These are phyloP conservation scores for Amanita pallidorosea DNA, from an alignment of 768 basidiomycete genomes.

Conservation along the genomic window DNA sequence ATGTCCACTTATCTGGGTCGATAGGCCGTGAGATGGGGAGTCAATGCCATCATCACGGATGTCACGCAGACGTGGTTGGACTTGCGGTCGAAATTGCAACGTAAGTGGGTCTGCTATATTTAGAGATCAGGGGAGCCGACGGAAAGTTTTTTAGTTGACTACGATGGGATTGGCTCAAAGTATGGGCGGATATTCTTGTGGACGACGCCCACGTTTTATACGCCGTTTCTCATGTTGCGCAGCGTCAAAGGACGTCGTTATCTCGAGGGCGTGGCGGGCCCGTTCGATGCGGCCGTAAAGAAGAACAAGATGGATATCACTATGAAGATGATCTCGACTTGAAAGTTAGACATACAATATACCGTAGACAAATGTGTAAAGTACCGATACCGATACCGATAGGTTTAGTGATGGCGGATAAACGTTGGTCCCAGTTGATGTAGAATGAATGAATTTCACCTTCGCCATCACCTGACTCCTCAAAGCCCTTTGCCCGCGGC, in stretches of 20 bases:
- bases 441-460: no score
- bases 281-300: conserved; percentile 26
- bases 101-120: conserved; percentile 24
- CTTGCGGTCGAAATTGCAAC: conserved; percentile 43
- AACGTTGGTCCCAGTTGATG: no score
- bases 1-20: not conserved
- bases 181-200: conserved; percentile 65
- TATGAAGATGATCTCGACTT: not conserved
- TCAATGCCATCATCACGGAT: conserved; percentile 71
- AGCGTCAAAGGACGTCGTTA: conserved; percentile 18
- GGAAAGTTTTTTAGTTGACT: conserved; percentile 39
- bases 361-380: not conserved
- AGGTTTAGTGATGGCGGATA: no score
- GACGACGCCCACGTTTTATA: conserved; percentile 55
- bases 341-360: not conserved
- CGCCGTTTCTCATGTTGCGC: conserved; percentile 28
- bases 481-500: not conserved
- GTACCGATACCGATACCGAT: no score
- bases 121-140: not conserved
- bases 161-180: conserved; percentile 49
- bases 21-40: conserved; percentile 73
- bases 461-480: not conserved
- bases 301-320: not conserved
- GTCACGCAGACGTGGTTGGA: conserved; percentile 59
- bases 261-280: conserved; percentile 43